Conservation (phyloP, 352 stramenopile genomes). For the Globisporangium solare region DNA sequence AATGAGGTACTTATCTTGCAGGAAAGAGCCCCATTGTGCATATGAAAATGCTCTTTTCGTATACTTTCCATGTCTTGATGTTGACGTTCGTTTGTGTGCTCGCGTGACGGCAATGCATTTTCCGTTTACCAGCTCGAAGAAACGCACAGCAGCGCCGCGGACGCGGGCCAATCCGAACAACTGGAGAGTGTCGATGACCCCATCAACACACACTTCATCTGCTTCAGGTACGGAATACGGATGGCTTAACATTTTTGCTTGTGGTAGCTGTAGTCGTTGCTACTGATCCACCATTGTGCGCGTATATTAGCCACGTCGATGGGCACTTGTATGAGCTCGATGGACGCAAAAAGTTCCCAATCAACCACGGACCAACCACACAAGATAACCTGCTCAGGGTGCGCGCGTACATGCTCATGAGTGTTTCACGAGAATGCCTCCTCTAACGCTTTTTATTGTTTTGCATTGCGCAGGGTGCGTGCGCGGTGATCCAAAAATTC, state of each 20-base stretch:
- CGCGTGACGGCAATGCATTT: neutral
- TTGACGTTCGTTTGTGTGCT: neutral
- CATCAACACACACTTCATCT: constrained; percentile 96
- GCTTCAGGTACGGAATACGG: constrained; percentile 72
- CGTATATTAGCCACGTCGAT: constrained; percentile 67
- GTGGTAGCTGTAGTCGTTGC: too few relatives aligned
- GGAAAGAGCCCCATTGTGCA: neutral
- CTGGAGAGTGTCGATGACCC: constrained; percentile 88
- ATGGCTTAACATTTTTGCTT: too few relatives aligned
- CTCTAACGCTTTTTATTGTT: too few relatives aligned
- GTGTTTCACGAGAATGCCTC: too few relatives aligned
- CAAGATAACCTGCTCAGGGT: constrained; percentile 83
- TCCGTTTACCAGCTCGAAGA: constrained; percentile 88
- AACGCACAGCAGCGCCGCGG: constrained; percentile 88
- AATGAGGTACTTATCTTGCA: constrained; percentile 60
- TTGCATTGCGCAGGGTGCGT: constrained; percentile 62
- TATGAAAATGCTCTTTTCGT: neutral
- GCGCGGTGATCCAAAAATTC: constrained; percentile 88
- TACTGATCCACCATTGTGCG: neutral
- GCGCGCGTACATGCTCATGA: neutral
- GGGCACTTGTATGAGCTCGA: constrained; percentile 95
- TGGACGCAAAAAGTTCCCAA: constrained; percentile 91
- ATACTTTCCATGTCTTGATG: neutral
- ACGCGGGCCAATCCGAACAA: constrained; percentile 89
- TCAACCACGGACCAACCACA: constrained; percentile 91